Evolutionary conservation across 257 asterid genomes (phyloP).

Genomic region (Handroanthus guayacan): DNA sequence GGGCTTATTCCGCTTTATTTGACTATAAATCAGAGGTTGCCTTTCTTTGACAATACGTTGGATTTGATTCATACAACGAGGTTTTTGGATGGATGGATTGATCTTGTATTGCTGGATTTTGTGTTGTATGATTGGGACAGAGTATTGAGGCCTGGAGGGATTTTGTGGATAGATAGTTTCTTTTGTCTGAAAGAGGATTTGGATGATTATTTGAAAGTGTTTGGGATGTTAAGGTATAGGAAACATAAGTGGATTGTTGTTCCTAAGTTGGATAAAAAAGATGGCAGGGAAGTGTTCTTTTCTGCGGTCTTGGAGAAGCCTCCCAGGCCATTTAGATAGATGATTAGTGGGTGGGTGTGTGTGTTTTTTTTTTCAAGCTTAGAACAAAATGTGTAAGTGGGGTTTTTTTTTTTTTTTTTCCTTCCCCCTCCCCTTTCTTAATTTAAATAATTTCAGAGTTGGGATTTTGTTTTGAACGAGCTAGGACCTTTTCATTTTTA

Average conservation of each 20-base stretch:
- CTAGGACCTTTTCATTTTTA: too few species aligned
- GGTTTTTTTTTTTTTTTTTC: too few species aligned
- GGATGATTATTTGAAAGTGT: slow-evolving; percentile 57
- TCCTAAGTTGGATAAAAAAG: slow-evolving; percentile 57
- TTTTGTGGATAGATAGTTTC: slow-evolving; percentile 72
- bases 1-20: slow-evolving; percentile 66
- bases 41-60: slow-evolving; percentile 72
- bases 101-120: slow-evolving; percentile 62
- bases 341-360: neutral
- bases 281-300: slow-evolving; percentile 61
- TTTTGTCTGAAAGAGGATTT: slow-evolving; percentile 66
- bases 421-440: too few species aligned
- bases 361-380: neutral
- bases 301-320: slow-evolving; percentile 83
- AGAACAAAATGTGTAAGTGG: too few species aligned
- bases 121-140: slow-evolving; percentile 70
- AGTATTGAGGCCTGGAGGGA: slow-evolving; percentile 76
- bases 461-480: too few species aligned
- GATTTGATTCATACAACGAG: slow-evolving; percentile 73
- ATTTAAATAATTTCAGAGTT: too few species aligned
- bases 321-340: slow-evolving; percentile 54
- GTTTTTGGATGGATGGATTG: slow-evolving; percentile 77
- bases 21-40: slow-evolving; percentile 69
- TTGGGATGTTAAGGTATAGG: slow-evolving; percentile 59
- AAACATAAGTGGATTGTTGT: slow-evolving; percentile 65